phyloP scores from a whole-genome alignment of 2,329 filamentous ascomycete species.

The Monosporascus cannonballus region DNA sequence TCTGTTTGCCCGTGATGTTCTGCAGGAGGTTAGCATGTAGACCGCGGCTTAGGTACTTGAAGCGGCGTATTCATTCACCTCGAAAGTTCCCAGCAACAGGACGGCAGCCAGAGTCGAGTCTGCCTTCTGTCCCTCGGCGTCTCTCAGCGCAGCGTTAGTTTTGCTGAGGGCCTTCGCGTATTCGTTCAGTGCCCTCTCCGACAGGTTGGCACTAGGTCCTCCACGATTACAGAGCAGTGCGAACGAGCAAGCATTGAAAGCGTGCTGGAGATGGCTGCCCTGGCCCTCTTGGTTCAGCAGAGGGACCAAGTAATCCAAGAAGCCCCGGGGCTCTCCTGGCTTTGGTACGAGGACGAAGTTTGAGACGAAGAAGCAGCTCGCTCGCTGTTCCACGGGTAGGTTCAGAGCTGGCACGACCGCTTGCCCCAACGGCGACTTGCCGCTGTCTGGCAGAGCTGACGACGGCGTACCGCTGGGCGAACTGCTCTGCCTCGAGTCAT shows the following conservation, averaged over 20 bases:
- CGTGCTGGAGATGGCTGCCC: constrained; percentile 44
- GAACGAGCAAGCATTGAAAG: constrained; percentile 55
- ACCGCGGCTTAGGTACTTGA: constrained; percentile 4
- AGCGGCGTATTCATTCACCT: constrained; percentile 28
- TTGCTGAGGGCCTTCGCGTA: constrained; percentile 50
- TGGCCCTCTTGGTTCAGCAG: constrained; percentile 40
- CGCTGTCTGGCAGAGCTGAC: constrained; percentile 15
- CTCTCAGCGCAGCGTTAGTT: constrained; percentile 47
- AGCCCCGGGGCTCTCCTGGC: constrained; percentile 45
- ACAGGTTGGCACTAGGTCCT: constrained; percentile 26
- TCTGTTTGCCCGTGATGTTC: constrained; percentile 49
- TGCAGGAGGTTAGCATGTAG: constrained; percentile 5
- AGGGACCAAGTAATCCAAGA: constrained; percentile 53
- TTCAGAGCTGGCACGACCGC: constrained; percentile 31
- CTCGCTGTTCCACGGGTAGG: constrained; percentile 47
- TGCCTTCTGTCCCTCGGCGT: constrained; percentile 41
- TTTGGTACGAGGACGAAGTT: constrained; percentile 53
- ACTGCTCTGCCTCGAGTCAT: constrained; percentile 8
- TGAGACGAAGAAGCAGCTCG: constrained; percentile 53
- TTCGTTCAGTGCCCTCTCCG: constrained; percentile 39
- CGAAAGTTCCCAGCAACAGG: constrained; percentile 54
- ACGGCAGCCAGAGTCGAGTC: constrained; percentile 56
- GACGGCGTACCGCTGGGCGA: constrained; percentile 14
- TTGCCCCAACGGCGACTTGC: constrained; percentile 15
- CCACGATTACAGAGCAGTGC: constrained; percentile 50